Evolutionary conservation across 2,329 filamentous ascomycete species (phyloP).

Genomic region (Coniochaeta sp.): DNA sequence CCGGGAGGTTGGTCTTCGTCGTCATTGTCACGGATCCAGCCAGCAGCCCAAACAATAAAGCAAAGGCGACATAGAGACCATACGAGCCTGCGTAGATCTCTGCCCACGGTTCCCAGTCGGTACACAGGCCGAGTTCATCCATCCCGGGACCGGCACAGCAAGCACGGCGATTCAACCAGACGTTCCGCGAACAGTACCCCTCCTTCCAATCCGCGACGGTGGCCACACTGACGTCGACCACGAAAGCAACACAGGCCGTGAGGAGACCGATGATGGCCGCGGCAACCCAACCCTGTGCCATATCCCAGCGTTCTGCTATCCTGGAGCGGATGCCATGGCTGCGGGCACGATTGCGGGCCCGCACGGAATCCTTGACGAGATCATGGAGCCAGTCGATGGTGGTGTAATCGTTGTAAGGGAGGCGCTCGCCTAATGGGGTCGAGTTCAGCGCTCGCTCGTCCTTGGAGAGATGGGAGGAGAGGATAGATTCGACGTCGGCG

Average conservation of each 20-base stretch:
- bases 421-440: slow-evolving; percentile 42
- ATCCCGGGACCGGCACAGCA: slow-evolving; percentile 29
- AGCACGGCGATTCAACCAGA: slow-evolving; percentile 36
- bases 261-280: slow-evolving; percentile 44
- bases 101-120: slow-evolving; percentile 35
- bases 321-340: neutral
- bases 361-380: slow-evolving; percentile 49
- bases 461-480: slow-evolving; percentile 28
- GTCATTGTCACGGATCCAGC: slow-evolving; percentile 18
- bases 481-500: slow-evolving; percentile 10
- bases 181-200: slow-evolving; percentile 42
- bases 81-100: slow-evolving; percentile 13
- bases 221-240: slow-evolving; percentile 46
- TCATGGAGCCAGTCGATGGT: slow-evolving; percentile 58
- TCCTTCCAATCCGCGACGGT: slow-evolving; percentile 49
- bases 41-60: slow-evolving; percentile 16
- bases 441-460: slow-evolving; percentile 11
- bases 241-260: slow-evolving; percentile 46
- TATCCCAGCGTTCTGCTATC: slow-evolving; percentile 33
- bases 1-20: slow-evolving; percentile 38
- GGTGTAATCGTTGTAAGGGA: slow-evolving; percentile 54
- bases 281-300: slow-evolving; percentile 43
- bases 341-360: slow-evolving; percentile 29
- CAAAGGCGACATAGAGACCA: slow-evolving; percentile 17
- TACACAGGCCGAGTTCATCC: slow-evolving; percentile 20